Evolutionary conservation across 225 moss, liverwort and hornwort species (phyloP), one percentile per base, ranked within the genome.

Genomic region (Physcomitrellopsis africana): DNA sequence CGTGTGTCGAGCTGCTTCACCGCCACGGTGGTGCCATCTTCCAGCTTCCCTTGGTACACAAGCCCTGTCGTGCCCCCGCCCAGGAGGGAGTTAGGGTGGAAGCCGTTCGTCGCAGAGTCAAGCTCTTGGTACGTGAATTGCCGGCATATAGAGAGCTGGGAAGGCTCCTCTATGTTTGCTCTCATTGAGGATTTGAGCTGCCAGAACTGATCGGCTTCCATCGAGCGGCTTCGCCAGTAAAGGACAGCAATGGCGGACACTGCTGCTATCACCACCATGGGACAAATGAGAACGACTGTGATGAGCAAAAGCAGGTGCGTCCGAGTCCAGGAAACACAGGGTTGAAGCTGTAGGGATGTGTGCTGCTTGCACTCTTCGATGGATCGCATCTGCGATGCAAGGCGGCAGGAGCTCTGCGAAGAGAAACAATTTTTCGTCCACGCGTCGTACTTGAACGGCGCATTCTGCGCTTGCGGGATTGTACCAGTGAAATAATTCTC

Each of bases 1-100:
- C 85, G 79, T 1, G 87, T 89, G 51, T 85, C 76, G 17, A 95
- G 86, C 82, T 88, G 85, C 77, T 96, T 96, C 59, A 96, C 85
- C 7, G 96, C 96, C 46, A 89, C 84, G 17, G 43, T 47, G 61
- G 74, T 84, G 1, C 96, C 90, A 41, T 96, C 89, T 26, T 74
- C 76, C 18, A 96, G 86, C 59, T 81, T 85, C 17, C 96, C 96
- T 67, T 87, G 87, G 59, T 83, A 96, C 26, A 93, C 93, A 14
- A 65, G 78, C 15, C 96, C 93, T 17, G 90, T 92, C 26, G 75
- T 67, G 5, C 93, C 93, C 7, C 73, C 74, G 55, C 92, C 87
- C 43, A 93, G 18, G 18, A 92, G 84, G 43, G 82, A 75, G 22
- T 65, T 79, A 7, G 63, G 63, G 49, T 85, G 82, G 80, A 93